Evolutionary conservation across 2,329 filamentous ascomycete genomes (phyloP).

Genomic region (Paracamarosporium sp.): DNA sequence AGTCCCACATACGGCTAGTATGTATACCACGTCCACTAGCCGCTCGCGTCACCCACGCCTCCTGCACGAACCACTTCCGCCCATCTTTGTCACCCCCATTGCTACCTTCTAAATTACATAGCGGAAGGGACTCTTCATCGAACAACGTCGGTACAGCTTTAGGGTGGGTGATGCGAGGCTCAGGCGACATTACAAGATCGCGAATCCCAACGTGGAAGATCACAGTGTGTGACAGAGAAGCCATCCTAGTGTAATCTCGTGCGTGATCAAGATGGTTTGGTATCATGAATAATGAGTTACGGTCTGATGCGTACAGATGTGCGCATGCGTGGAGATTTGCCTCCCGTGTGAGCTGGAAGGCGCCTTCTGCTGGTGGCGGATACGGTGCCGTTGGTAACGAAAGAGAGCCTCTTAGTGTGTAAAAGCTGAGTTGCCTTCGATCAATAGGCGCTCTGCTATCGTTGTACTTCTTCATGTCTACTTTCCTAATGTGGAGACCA

Average conservation of each 20-base stretch:
- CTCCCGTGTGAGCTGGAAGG: constrained; percentile 19
- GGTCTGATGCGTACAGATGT: constrained; percentile 64
- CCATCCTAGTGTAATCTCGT: constrained; percentile 37
- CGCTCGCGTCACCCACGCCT: constrained; percentile 33
- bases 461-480: constrained; percentile 61
- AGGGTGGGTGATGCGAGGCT: constrained; percentile 28
- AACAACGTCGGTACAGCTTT: constrained; percentile 33
- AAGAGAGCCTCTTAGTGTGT: constrained; percentile 42
- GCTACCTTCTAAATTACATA: constrained; percentile 28
- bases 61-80: constrained; percentile 42
- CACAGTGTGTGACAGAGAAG: constrained; percentile 39
- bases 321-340: constrained; percentile 64
- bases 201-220: constrained; percentile 40
- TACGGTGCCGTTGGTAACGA: constrained; percentile 32
- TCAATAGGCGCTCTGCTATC: constrained; percentile 42
- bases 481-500: constrained; percentile 58
- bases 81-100: constrained; percentile 27
- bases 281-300: constrained; percentile 61
- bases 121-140: constrained; percentile 24
- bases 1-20: constrained; percentile 39
- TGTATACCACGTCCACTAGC: constrained; percentile 34
- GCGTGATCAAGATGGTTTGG: constrained; percentile 50
- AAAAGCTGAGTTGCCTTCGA: constrained; percentile 41
- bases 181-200: constrained; percentile 31
- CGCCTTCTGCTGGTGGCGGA: constrained; percentile 13